Percentiles rank a stretch among this genome's conserved stretches.
Conservation (phyloP, 169 alveolate species). For the Babesia bovis region DNA sequence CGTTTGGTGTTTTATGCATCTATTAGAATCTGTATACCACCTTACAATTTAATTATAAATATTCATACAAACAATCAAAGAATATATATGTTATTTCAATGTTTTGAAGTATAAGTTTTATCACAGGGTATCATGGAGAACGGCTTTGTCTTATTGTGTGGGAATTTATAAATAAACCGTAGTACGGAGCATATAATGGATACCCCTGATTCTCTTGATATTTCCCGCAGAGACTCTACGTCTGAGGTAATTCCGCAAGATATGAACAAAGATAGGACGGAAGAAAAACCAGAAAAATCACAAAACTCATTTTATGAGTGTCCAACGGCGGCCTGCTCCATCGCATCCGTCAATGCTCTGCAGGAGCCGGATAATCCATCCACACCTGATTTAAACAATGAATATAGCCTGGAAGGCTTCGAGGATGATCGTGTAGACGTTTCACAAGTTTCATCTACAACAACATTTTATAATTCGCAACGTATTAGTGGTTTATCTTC, state of each 20-base stretch:
- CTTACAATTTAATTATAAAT: too few species aligned
- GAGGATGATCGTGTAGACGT: slow-evolving; percentile 2
- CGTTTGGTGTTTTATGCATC: too few species aligned
- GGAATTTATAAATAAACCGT: neutral
- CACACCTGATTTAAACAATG: neutral
- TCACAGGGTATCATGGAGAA: slow-evolving; percentile 4
- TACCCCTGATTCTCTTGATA: neutral
- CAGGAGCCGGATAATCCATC: slow-evolving; percentile 6
- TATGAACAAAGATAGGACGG: neutral
- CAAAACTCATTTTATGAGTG: slow-evolving; percentile 57
- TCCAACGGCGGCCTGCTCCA: slow-evolving; percentile 67
- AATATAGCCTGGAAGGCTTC: slow-evolving; percentile 7
- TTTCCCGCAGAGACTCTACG: neutral
- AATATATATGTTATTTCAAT: too few species aligned
- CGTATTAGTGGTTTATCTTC: neutral
- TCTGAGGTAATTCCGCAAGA: slow-evolving; percentile 7
- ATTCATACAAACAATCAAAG: too few species aligned
- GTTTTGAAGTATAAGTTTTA: too few species aligned
- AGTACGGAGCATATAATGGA: slow-evolving; percentile 15
- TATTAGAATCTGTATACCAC: too few species aligned
- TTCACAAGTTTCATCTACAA: neutral
- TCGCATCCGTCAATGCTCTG: slow-evolving; percentile 27
- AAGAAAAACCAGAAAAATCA: slow-evolving; percentile 12
- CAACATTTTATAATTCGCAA: neutral
- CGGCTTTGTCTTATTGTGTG: neutral